These are phyloP conservation scores for Jatropha curcas DNA, from an alignment of 345 rosid species.

Conservation along the genomic window DNA sequence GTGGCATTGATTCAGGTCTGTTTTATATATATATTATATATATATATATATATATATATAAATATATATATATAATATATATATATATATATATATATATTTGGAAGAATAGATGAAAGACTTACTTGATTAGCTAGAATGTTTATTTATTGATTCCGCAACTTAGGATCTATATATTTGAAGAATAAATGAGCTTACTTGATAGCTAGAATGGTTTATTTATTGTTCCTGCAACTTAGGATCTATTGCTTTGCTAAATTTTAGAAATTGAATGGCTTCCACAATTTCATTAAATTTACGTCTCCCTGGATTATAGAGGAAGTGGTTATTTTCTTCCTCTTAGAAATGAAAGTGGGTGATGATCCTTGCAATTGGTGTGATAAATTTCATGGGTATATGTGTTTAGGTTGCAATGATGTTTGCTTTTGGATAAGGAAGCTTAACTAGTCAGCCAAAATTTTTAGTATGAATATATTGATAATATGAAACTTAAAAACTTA, in stretches of 20 bases:
- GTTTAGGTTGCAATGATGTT: neutral
- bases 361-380: neutral
- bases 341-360: neutral
- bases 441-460: neutral
- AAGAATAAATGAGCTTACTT: neutral
- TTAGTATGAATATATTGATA: too few species aligned
- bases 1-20: slow-evolving; percentile 64
- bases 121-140: too few species aligned
- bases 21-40: too few species aligned
- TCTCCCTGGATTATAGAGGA: too few species aligned
- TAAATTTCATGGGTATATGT: neutral
- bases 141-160: too few species aligned
- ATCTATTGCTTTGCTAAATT: neutral
- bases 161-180: too few species aligned
- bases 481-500: neutral
- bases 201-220: neutral
- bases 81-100: too few species aligned
- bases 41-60: too few species aligned
- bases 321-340: too few species aligned
- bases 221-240: neutral
- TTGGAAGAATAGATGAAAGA: too few species aligned
- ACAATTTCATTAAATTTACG: too few species aligned
- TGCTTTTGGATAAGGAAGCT: neutral
- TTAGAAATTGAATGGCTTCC: neutral
- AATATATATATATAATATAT: too few species aligned